Base-by-base conservation (phyloP, 352 stramenopile species). In the Globisporangium spiculum region DNA sequence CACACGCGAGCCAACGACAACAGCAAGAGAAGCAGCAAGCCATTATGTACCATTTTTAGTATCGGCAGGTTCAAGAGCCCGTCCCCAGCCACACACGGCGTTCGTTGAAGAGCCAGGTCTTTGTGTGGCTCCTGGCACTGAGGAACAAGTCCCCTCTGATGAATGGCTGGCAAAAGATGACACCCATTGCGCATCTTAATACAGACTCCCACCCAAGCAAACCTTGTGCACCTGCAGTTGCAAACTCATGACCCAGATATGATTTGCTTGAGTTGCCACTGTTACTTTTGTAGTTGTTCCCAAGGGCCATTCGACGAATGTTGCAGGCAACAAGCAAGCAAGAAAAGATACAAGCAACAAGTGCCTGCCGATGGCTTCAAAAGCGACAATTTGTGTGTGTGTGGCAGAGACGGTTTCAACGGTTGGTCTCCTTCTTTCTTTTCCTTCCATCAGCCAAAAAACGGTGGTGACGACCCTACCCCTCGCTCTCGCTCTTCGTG, bases 401-500 rank as follows among this genome's bases (percentile, higher is more conserved):
- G 41, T 48, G 44, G 44, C 44, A 52, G 44, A 52, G 44, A 52
- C 44, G 44, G 44, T 52, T 52, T 52, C 44, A 20, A 46, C 38
- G 12, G 38, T 46, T 46, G 38, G 41, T 52, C 44, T 52, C 44
- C 6, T 52, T 52, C 18, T 46, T 14, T 46, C 14, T 52, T 52
- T 22, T 52, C 44, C 8, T 20, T 52, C 44, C 18, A 22, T n/a
- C 44, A 52, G 44, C 44, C 44, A 50, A 52, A 52, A 52, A 22
- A 6, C 20, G 41, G 41, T 48, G 16, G 7, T 27, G 54, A 34
- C 53, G 14, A 60, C 26, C 54, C 54, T 36, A 38, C 14, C 55
- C 55, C 55, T 34, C 30, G n/a, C 30, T 60, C 20, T 46, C 55
- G 27, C 30, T 60, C 52, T 60, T 22, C 30, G 44, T 22, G 44